phyloP scores from a whole-genome alignment of 805 yeast genomes.

The Candida orba region DNA sequence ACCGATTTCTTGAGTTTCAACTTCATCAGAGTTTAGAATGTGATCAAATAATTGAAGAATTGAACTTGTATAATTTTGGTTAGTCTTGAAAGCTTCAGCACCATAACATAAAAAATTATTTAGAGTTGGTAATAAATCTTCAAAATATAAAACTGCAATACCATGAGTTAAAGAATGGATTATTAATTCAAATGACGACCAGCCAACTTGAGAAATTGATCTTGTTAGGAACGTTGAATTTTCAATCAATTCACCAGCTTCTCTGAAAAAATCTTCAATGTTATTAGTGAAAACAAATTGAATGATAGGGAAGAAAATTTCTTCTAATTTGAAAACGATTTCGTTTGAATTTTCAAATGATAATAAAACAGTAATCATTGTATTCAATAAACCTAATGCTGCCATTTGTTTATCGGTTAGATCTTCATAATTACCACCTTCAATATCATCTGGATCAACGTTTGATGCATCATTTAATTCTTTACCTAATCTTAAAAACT shows the following conservation, averaged over 20 bases:
- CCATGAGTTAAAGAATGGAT: constrained; percentile 33
- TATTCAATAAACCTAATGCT: constrained; percentile 72
- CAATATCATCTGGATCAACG: constrained; percentile 32
- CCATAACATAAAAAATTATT: constrained; percentile 69
- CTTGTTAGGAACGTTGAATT: constrained; percentile 57
- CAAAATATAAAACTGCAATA: constrained; percentile 58
- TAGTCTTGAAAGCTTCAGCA: constrained; percentile 37
- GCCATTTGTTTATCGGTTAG: constrained; percentile 71
- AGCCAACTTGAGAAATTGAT: constrained; percentile 59
- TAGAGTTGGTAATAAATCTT: constrained; percentile 67
- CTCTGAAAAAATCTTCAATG: constrained; percentile 68
- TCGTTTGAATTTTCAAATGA: constrained; percentile 77
- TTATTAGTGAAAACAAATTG: constrained; percentile 58
- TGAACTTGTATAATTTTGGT: constrained; percentile 40
- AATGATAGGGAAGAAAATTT: constrained; percentile 61
- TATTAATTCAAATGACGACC: constrained; percentile 60
- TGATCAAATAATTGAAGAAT: constrained; percentile 43
- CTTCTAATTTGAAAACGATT: constrained; percentile 57
- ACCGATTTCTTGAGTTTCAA: constrained; percentile 49
- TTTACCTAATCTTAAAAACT: constrained; percentile 60
- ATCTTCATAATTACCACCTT: constrained; percentile 27
- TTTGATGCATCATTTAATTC: constrained; percentile 61
- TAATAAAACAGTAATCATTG: constrained; percentile 72
- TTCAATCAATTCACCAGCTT: constrained; percentile 68
- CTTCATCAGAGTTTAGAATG: constrained; percentile 36